Evolutionary conservation across 805 yeast genomes (phyloP).

Genomic region (Dipodascopsis uninucleata): DNA sequence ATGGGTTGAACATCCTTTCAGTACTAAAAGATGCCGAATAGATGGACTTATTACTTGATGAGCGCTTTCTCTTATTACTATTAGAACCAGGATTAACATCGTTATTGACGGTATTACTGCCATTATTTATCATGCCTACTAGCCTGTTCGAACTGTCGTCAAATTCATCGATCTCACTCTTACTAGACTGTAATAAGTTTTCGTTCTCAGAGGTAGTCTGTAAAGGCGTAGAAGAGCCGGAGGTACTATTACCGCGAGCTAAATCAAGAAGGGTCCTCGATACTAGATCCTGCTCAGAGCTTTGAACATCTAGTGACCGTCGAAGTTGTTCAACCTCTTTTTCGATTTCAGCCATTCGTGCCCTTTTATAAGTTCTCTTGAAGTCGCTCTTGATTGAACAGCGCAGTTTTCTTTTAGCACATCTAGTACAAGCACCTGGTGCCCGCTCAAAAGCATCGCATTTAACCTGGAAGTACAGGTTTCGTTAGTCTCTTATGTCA

Average conservation of each 20-base stretch:
- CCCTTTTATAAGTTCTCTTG: conserved; percentile 86
- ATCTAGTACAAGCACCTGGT: conserved; percentile 80
- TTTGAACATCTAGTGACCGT: conserved; percentile 42
- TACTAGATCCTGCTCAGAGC: conserved; percentile 22
- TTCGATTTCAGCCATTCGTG: conserved; percentile 54
- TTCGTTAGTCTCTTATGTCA: no score
- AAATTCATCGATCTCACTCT: no score
- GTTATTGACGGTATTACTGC: no score
- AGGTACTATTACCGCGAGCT: conserved; percentile 22
- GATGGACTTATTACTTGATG: no score
- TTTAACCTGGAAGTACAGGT: conserved; percentile 48
- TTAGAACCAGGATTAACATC: no score
- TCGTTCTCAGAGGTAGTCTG: conserved; percentile 9
- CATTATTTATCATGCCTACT: no score
- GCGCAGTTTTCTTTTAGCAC: conserved; percentile 61
- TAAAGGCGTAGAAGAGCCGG: conserved; percentile 3
- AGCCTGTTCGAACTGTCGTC: no score
- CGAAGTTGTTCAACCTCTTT: conserved; percentile 69
- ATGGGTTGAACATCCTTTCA: background rate
- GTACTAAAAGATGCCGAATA: no score
- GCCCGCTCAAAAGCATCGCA: conserved; percentile 79
- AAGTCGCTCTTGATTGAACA: conserved; percentile 78
- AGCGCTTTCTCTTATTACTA: no score
- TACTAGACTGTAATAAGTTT: no score
- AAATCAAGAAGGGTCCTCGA: conserved; percentile 23